These are phyloP conservation scores for Daldinia sp. DNA, from an alignment of 2,329 filamentous ascomycete genomes.

Conservation along the genomic window DNA sequence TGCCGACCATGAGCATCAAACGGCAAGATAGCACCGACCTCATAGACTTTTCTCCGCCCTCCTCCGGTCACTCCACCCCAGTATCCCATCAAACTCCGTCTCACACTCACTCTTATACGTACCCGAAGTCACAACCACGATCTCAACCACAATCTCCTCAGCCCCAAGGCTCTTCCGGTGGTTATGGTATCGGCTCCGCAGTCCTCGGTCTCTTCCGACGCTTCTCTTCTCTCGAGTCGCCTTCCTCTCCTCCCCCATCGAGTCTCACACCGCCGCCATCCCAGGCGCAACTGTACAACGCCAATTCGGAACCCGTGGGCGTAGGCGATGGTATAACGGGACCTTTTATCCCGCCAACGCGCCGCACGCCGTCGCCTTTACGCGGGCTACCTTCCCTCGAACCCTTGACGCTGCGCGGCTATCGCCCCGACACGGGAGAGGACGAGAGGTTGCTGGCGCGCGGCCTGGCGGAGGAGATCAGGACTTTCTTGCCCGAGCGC, in stretches of 20 bases:
- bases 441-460: slow-evolving; percentile 76
- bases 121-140: slow-evolving; percentile 26
- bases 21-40: slow-evolving; percentile 46
- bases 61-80: slow-evolving; percentile 46
- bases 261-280: slow-evolving; percentile 40
- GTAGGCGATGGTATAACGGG: slow-evolving; percentile 64
- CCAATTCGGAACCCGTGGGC: slow-evolving; percentile 40
- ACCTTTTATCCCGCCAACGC: slow-evolving; percentile 62
- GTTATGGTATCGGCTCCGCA: slow-evolving; percentile 48
- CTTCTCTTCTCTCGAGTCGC: slow-evolving; percentile 65
- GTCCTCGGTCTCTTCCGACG: slow-evolving; percentile 73
- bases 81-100: slow-evolving; percentile 19
- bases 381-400: slow-evolving; percentile 91
- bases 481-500: slow-evolving; percentile 86
- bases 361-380: slow-evolving; percentile 73
- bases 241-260: slow-evolving; percentile 33
- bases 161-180: slow-evolving; percentile 21
- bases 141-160: slow-evolving; percentile 37
- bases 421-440: slow-evolving; percentile 68
- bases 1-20: slow-evolving; percentile 38
- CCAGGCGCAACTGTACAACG: slow-evolving; percentile 44
- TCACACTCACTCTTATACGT: slow-evolving; percentile 21
- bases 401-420: slow-evolving; percentile 78
- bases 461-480: slow-evolving; percentile 90
- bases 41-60: slow-evolving; percentile 50